phyloP scores from a whole-genome alignment of 768 basidiomycete species.

The Amanita polypyramis region DNA sequence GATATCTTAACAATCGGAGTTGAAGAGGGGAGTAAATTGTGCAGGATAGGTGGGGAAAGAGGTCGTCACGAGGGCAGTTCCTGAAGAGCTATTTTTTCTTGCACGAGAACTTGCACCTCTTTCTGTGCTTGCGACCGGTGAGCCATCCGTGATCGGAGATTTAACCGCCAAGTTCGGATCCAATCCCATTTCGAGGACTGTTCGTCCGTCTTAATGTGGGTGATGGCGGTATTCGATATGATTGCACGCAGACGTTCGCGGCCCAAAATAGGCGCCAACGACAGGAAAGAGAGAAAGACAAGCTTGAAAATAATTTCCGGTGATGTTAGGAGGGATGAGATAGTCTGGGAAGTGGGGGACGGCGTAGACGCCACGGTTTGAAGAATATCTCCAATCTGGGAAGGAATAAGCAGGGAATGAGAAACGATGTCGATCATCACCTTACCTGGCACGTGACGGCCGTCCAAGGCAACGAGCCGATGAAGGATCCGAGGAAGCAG shows the following conservation, averaged over 20 bases:
- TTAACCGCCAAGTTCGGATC: conserved; percentile 61
- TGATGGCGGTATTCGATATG: conserved; percentile 25
- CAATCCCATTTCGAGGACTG: conserved; percentile 37
- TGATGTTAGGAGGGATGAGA: conserved; percentile 78
- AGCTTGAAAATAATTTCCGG: conserved; percentile 81
- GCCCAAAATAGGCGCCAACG: conserved; percentile 79
- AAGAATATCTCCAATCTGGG: conserved; percentile 77
- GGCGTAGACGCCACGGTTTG: conserved; percentile 73
- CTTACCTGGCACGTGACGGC: conserved; percentile 83
- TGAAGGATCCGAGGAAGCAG: conserved; percentile 74
- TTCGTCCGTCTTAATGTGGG: conserved; percentile 13
- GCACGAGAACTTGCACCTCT: conserved; percentile 39
- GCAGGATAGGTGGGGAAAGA: background rate
- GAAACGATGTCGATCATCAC: background rate
- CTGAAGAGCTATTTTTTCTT: conserved; percentile 44
- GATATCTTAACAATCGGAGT: background rate
- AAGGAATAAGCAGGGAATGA: conserved; percentile 13
- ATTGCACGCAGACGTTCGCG: conserved; percentile 54
- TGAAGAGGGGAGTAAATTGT: background rate
- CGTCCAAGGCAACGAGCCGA: conserved; percentile 82
- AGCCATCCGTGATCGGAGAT: conserved; percentile 33
- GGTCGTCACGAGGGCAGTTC: conserved; percentile 24
- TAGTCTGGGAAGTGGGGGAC: conserved; percentile 59
- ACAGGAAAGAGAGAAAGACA: conserved; percentile 70
- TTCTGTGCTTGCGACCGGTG: conserved; percentile 40